phyloP scores from a whole-genome alignment of 1,284 basidiomycete genomes.

The Trichosporon ovoides region DNA sequence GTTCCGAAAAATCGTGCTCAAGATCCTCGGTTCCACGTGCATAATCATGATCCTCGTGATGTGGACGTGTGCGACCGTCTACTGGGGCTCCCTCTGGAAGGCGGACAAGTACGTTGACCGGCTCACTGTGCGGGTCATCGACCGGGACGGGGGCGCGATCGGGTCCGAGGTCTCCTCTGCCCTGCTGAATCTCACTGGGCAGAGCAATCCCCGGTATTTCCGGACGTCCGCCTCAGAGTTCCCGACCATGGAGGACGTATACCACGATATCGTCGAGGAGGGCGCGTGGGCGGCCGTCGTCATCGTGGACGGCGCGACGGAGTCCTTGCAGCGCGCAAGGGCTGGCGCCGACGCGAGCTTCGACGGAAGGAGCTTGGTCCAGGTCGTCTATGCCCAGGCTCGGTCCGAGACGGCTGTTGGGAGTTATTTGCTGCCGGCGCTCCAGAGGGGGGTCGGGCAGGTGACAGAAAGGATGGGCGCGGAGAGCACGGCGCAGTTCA shows the following conservation, averaged over 20 bases:
- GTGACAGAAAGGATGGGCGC: slow-evolving; percentile 29
- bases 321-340: slow-evolving; percentile 28
- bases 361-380: slow-evolving; percentile 29
- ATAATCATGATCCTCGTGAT: slow-evolving; percentile 38
- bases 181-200: slow-evolving; percentile 14
- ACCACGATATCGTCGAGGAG: slow-evolving; percentile 38
- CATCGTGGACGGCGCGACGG: slow-evolving; percentile 36
- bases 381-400: slow-evolving; percentile 45
- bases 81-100: slow-evolving; percentile 53
- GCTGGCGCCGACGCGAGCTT: slow-evolving; percentile 35
- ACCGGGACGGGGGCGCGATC: slow-evolving; percentile 51
- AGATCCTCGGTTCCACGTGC: slow-evolving; percentile 31
- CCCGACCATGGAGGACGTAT: slow-evolving; percentile 27
- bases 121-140: slow-evolving; percentile 51
- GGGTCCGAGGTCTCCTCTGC: slow-evolving; percentile 42
- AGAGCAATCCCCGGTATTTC: slow-evolving; percentile 35
- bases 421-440: slow-evolving; percentile 43
- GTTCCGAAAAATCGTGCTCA: slow-evolving; percentile 34
- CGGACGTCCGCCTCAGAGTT: slow-evolving; percentile 31
- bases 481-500: slow-evolving; percentile 29
- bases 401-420: slow-evolving; percentile 47
- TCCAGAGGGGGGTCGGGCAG: slow-evolving; percentile 27
- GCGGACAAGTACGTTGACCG: slow-evolving; percentile 45
- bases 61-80: slow-evolving; percentile 44
- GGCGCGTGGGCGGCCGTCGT: slow-evolving; percentile 44